Evolutionary conservation across 2,329 filamentous ascomycete genomes (phyloP).

Genomic region (Fusarium subtropicale): DNA sequence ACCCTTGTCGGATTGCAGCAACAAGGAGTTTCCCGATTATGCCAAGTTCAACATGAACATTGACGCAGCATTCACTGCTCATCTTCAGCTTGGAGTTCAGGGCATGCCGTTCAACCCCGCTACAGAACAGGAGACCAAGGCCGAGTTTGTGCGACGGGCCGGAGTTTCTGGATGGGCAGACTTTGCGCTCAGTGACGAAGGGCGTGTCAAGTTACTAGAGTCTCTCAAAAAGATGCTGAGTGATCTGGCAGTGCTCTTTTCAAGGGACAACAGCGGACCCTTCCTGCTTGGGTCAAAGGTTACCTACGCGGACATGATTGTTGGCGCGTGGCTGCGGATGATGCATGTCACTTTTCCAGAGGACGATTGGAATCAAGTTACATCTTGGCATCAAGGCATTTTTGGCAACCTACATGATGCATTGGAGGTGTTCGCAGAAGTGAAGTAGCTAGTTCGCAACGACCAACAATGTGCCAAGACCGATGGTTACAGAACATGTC

Average conservation of each 20-base stretch:
- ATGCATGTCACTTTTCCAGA: conserved; percentile 53
- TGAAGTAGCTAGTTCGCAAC: conserved; percentile 36
- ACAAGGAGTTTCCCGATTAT: conserved; percentile 52
- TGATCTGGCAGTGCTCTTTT: conserved; percentile 57
- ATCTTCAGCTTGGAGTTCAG: conserved; percentile 55
- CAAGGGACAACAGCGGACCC: conserved; percentile 55
- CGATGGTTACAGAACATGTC: background rate
- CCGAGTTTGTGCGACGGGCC: conserved; percentile 61
- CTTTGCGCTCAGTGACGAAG: conserved; percentile 54
- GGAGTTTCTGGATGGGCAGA: conserved; percentile 59
- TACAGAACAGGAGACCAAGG: conserved; percentile 57
- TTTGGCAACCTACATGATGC: conserved; percentile 64
- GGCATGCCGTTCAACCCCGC: conserved; percentile 64
- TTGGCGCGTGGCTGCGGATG: conserved; percentile 68
- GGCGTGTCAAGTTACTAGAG: conserved; percentile 52
- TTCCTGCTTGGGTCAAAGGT: conserved; percentile 60
- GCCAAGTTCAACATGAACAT: conserved; percentile 65
- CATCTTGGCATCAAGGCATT: conserved; percentile 61
- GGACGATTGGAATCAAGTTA: conserved; percentile 61
- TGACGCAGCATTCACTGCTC: conserved; percentile 64
- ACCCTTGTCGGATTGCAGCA: conserved; percentile 53
- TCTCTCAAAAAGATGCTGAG: conserved; percentile 58
- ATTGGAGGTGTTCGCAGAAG: conserved; percentile 52
- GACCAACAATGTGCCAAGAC: background rate
- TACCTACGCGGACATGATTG: conserved; percentile 67